Conservation (phyloP, 176 grass and related monocot genomes). For the Carex cristatella region DNA sequence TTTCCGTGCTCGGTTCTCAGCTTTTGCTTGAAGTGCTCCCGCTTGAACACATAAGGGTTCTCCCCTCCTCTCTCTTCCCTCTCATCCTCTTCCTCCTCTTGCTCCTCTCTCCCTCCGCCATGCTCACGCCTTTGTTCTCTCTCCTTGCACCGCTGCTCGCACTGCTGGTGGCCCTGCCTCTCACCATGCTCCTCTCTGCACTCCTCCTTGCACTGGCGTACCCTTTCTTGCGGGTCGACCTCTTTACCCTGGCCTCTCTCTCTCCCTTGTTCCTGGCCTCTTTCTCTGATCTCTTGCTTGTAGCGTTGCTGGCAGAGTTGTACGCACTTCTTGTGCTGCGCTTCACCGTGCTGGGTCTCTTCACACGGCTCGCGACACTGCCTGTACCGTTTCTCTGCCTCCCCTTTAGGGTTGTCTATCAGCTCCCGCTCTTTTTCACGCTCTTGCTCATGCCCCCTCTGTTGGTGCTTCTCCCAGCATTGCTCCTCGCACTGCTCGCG, state of each 20-base stretch:
- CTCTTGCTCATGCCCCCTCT: conserved; percentile 1
- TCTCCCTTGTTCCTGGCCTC: background rate
- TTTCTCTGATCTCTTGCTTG: background rate
- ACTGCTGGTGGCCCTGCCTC: conserved; percentile 2
- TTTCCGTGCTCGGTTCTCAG: conserved; percentile 44
- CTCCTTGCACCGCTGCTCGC: conserved; percentile 19
- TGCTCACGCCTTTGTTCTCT: background rate
- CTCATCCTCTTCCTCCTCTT: background rate
- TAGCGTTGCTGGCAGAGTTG: conserved; percentile 14
- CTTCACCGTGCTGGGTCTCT: background rate
- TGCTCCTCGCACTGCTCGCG: background rate
- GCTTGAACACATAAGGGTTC: conserved; percentile 56
- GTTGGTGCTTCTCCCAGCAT: conserved; percentile 1
- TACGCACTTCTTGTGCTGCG: background rate
- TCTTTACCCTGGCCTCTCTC: background rate
- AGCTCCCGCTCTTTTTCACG: conserved; percentile 1
- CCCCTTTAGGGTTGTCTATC: background rate
- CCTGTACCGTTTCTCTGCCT: background rate
- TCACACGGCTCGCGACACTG: background rate
- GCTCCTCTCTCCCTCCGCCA: background rate
- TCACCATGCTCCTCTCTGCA: background rate
- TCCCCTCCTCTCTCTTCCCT: background rate
- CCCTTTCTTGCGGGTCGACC: background rate
- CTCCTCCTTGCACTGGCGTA: conserved; percentile 1
- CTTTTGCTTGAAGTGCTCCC: conserved; percentile 28